These are phyloP conservation scores for Backusella psychrophila DNA, from an alignment of 192 early-diverging fungal species.

Conservation along the genomic window DNA sequence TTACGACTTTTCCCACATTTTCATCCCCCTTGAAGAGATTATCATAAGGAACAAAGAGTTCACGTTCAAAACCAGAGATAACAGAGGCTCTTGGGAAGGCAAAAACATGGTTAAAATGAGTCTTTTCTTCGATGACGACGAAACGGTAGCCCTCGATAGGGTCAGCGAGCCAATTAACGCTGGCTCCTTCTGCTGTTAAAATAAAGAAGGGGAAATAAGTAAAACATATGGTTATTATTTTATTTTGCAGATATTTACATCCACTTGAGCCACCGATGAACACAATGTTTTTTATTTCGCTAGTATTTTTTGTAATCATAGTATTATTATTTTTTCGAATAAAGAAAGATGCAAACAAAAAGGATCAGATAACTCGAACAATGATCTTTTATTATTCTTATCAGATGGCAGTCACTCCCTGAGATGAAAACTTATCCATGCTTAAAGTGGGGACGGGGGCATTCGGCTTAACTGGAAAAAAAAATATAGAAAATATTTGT, in stretches of 20 bases:
- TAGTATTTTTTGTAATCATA: slow-evolving; percentile 1
- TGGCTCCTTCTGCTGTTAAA: slow-evolving; percentile 30
- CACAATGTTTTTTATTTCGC: slow-evolving; percentile 33
- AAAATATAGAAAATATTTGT: not conserved
- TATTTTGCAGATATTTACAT: slow-evolving; percentile 22
- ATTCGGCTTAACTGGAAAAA: not conserved
- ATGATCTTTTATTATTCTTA: not conserved
- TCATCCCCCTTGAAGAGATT: slow-evolving; percentile 39
- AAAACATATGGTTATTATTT: not conserved
- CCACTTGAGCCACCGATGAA: slow-evolving; percentile 53
- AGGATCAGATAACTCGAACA: not conserved
- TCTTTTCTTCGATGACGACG: slow-evolving; percentile 55
- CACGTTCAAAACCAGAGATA: slow-evolving; percentile 52
- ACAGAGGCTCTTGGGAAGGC: slow-evolving; percentile 60
- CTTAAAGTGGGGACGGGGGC: not conserved
- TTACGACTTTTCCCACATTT: slow-evolving; percentile 43
- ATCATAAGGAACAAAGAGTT: slow-evolving; percentile 58
- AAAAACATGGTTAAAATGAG: slow-evolving; percentile 63
- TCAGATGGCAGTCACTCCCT: not conserved
- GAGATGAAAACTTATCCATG: slow-evolving; percentile 2
- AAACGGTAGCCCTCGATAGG: slow-evolving; percentile 47
- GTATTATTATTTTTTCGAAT: not conserved
- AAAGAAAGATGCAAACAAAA: not conserved
- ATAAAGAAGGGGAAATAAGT: not conserved
- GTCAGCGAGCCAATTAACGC: slow-evolving; percentile 25